Percentiles rank a stretch among this genome's conserved stretches.
Evolutionary conservation across 1,284 basidiomycete genomes (phyloP).

Genomic region (Chalciporus sp.): DNA sequence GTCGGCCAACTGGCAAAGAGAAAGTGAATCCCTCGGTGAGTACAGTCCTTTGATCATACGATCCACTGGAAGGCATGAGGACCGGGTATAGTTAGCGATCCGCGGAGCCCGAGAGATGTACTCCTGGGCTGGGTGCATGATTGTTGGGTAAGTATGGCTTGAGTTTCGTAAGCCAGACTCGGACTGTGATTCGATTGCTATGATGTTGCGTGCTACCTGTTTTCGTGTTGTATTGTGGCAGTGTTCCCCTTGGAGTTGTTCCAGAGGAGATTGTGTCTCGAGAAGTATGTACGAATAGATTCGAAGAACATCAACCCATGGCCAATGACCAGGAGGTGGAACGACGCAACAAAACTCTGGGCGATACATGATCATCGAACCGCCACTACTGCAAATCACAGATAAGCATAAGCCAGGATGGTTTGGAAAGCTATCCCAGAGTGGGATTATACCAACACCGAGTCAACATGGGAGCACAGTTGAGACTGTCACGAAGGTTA

Average conservation of each 20-base stretch:
- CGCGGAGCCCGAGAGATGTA: not conserved
- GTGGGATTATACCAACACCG: too few species aligned
- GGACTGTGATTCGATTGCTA: not conserved
- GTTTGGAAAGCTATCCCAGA: too few species aligned
- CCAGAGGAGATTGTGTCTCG: not conserved
- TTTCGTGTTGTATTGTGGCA: not conserved
- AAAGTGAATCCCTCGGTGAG: conserved; percentile 6
- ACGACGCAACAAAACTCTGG: too few species aligned
- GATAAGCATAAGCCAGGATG: too few species aligned
- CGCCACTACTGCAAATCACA: too few species aligned
- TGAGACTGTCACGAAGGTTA: too few species aligned
- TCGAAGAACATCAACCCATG: not conserved
- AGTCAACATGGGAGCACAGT: too few species aligned
- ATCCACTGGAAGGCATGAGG: not conserved
- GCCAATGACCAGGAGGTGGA: not conserved
- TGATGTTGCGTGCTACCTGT: not conserved
- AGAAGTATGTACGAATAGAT: not conserved
- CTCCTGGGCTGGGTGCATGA: not conserved
- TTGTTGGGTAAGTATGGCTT: not conserved
- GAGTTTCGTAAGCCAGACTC: not conserved
- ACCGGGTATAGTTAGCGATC: not conserved
- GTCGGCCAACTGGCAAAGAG: conserved; percentile 20
- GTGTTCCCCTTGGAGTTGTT: not conserved
- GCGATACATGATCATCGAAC: too few species aligned
- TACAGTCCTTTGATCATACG: not conserved